phyloP scores from a whole-genome alignment of 805 yeast genomes.

The Ogataea methanolica region DNA sequence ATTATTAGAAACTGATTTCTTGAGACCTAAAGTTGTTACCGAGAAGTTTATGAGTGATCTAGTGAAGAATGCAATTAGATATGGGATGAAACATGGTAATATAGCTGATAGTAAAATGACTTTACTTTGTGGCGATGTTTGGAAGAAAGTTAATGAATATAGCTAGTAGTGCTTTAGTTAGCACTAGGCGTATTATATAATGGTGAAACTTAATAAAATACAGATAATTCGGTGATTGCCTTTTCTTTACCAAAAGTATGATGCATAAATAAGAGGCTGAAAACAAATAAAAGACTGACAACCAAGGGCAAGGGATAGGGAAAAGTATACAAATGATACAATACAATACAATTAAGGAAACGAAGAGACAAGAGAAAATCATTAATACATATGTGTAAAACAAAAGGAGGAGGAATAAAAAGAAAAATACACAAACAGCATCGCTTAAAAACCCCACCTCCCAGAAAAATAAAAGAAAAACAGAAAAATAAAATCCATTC shows the following conservation, averaged over 20 bases:
- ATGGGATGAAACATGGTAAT: constrained; percentile 47
- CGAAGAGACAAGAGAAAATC: too few species aligned
- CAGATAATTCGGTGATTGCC: too few species aligned
- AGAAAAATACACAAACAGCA: neutral
- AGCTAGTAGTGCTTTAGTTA: constrained; percentile 13
- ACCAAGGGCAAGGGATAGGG: too few species aligned
- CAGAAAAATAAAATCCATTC: constrained; percentile 9
- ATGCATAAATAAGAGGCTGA: too few species aligned
- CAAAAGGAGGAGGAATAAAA: neutral
- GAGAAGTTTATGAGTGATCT: constrained; percentile 62
- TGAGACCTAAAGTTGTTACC: constrained; percentile 71
- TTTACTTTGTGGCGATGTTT: constrained; percentile 51
- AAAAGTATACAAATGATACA: too few species aligned
- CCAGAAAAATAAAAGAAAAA: neutral
- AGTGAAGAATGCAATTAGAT: constrained; percentile 71
- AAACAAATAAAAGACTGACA: too few species aligned
- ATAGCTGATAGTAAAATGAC: constrained; percentile 33
- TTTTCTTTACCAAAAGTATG: too few species aligned
- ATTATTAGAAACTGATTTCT: constrained; percentile 57
- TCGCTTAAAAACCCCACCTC: too few species aligned
- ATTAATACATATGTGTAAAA: neutral
- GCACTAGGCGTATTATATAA: too few species aligned
- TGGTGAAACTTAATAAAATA: too few species aligned
- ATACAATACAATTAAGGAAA: too few species aligned
- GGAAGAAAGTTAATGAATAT: constrained; percentile 44